Conservation (phyloP, 176 grass and related monocot species). For the Aegilops sharonensis region DNA sequence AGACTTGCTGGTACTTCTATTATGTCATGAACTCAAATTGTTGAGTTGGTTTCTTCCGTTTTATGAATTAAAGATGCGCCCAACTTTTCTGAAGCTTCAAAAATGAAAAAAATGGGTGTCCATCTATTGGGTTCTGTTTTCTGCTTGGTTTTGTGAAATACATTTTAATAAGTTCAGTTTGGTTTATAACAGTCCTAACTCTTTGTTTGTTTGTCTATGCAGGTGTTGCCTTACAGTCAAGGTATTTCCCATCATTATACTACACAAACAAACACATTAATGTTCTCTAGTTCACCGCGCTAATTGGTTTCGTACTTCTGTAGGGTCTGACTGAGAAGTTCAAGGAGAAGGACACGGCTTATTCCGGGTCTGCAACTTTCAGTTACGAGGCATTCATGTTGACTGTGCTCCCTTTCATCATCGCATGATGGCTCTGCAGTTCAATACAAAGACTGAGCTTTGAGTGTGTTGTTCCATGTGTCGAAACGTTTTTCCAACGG, state of each 20-base stretch:
- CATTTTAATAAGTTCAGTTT: neutral
- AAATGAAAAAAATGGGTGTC: neutral
- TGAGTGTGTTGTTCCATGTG: neutral
- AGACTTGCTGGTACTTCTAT: neutral
- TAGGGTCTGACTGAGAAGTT: conserved; percentile 98
- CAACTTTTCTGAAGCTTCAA: neutral
- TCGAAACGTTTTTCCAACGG: neutral
- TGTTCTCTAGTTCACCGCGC: neutral
- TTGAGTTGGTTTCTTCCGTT: neutral
- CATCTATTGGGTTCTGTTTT: neutral
- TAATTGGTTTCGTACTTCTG: conserved; percentile 14
- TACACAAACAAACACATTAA: neutral
- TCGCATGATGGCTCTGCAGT: conserved; percentile 36
- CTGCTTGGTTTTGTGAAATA: neutral
- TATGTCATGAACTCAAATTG: neutral
- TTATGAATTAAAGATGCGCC: neutral
- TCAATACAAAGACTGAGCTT: neutral
- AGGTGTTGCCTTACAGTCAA: conserved; percentile 99
- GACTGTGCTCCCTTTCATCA: conserved; percentile 83
- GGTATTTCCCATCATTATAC: conserved; percentile 44
- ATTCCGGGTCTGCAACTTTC: conserved; percentile 79
- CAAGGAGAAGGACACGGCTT: conserved; percentile 78
- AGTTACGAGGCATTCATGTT: conserved; percentile 92
- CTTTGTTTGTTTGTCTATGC: conserved; percentile 10
- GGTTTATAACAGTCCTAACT: neutral